A percentile compares a stretch with the other conserved stretches of the same genome.
These are phyloP conservation scores for Gloeophyllum trabeum DNA, from an alignment of 768 basidiomycete genomes.

Conservation along the genomic window DNA sequence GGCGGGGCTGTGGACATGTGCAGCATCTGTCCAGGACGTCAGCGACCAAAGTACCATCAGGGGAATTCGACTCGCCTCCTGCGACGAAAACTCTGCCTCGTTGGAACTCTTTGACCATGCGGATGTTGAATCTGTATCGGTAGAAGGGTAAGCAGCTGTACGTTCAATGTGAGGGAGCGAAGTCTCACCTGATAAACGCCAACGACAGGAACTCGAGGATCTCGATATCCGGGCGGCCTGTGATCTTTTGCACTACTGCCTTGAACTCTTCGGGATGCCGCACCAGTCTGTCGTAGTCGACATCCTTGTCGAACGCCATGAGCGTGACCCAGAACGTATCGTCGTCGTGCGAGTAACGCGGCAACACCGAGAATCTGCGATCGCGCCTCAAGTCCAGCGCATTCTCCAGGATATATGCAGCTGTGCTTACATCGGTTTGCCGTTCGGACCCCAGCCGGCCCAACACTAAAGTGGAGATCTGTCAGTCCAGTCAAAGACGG, in stretches of 20 bases:
- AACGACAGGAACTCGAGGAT: conserved; percentile 2
- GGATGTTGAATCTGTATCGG: conserved; percentile 7
- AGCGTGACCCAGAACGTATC: too few relatives aligned
- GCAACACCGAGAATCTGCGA: too few relatives aligned
- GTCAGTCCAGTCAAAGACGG: neutral
- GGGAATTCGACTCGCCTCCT: conserved; percentile 6
- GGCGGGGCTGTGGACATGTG: conserved; percentile 7
- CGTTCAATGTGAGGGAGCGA: neutral
- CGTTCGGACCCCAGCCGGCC: neutral
- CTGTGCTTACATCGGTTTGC: neutral
- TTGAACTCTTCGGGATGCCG: neutral
- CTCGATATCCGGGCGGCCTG: neutral
- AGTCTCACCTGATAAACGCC: conserved; percentile 6
- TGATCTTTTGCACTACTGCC: neutral
- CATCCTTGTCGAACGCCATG: neutral
- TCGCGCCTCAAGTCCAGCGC: too few relatives aligned
- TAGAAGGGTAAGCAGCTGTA: neutral
- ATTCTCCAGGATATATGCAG: neutral
- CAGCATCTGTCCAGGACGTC: conserved; percentile 3
- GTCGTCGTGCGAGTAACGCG: too few relatives aligned
- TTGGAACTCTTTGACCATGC: conserved; percentile 7
- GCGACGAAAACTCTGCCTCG: conserved; percentile 9
- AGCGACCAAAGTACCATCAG: neutral
- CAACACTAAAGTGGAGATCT: conserved; percentile 1
- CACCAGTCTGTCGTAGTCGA: neutral